Evolutionary conservation across 139 green algal genomes (phyloP).

Genomic region (Parachlorella kessleri): DNA sequence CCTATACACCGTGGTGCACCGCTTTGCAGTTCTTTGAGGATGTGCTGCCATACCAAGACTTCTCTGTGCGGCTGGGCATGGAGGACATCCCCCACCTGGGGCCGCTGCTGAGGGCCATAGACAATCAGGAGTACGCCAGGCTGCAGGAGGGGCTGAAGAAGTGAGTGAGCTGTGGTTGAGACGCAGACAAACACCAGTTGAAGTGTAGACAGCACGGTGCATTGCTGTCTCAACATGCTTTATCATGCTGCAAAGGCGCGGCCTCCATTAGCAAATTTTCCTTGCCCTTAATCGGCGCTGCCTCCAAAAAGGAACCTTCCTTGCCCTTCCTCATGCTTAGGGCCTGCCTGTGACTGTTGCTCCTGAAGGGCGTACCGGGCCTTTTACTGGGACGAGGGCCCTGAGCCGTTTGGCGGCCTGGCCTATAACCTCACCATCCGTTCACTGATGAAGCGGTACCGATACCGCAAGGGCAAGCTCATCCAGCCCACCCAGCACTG

Average conservation of each 20-base stretch:
- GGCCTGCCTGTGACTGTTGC: too few species aligned
- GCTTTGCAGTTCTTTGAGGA: slow-evolving; percentile 56
- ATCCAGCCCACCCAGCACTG: too few species aligned
- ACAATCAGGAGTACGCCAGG: slow-evolving; percentile 16
- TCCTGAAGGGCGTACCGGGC: too few species aligned
- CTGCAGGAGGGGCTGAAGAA: background rate
- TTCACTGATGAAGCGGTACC: background rate
- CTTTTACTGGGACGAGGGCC: background rate
- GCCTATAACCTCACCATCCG: background rate
- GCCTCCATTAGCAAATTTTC: too few species aligned
- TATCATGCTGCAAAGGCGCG: too few species aligned
- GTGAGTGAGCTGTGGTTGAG: background rate
- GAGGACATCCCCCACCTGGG: slow-evolving; percentile 37
- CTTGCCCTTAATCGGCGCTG: too few species aligned
- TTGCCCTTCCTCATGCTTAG: too few species aligned
- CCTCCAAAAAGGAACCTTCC: too few species aligned
- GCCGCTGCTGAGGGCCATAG: slow-evolving; percentile 32
- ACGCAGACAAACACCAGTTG: too few species aligned
- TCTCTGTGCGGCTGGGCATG: slow-evolving; percentile 40
- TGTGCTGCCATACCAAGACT: slow-evolving; percentile 55
- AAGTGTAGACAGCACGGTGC: too few species aligned
- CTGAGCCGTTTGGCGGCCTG: background rate
- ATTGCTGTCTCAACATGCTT: too few species aligned
- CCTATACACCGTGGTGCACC: too few species aligned
- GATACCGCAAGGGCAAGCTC: background rate